Evolutionary conservation across 1,284 basidiomycete genomes (phyloP).

Genomic region (Cryptococcus floricola): DNA sequence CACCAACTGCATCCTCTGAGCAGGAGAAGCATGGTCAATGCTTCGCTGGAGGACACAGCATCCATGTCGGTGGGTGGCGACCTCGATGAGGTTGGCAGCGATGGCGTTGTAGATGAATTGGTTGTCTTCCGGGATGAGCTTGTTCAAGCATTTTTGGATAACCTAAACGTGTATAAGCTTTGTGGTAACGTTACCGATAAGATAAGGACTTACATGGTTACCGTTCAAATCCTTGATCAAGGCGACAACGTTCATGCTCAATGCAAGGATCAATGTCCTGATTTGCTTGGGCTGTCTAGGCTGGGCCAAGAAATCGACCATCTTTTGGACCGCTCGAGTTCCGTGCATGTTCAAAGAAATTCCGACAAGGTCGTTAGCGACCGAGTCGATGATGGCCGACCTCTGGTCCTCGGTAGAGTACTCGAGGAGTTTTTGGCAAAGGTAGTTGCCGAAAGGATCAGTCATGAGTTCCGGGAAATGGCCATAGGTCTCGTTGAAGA

Average conservation of each 20-base stretch:
- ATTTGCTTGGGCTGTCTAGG: slow-evolving; percentile 84
- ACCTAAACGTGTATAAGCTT: slow-evolving; percentile 17
- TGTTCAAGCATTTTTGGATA: slow-evolving; percentile 99
- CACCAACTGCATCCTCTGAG: slow-evolving; percentile 92
- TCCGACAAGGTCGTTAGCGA: slow-evolving; percentile 93
- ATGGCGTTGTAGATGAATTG: slow-evolving; percentile 99
- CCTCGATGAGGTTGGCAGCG: slow-evolving; percentile 97
- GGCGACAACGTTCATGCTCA: slow-evolving; percentile 96
- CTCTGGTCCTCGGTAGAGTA: slow-evolving; percentile 97
- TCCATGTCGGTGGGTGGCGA: slow-evolving; percentile 97
- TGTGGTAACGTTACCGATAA: background rate
- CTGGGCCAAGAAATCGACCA: slow-evolving; percentile 99
- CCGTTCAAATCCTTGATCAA: slow-evolving; percentile 99
- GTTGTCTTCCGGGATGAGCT: slow-evolving; percentile 95
- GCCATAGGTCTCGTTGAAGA: slow-evolving; percentile 96
- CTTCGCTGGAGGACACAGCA: slow-evolving; percentile 98
- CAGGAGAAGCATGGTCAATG: slow-evolving; percentile 86
- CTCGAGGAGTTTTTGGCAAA: slow-evolving; percentile 97
- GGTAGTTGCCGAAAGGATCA: slow-evolving; percentile 98
- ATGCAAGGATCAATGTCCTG: slow-evolving; percentile 91
- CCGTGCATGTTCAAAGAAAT: slow-evolving; percentile 99
- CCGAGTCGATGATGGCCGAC: slow-evolving; percentile 94
- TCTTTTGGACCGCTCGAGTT: slow-evolving; percentile 98
- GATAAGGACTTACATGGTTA: slow-evolving; percentile 69
- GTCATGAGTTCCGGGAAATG: slow-evolving; percentile 99